Percentiles rank a stretch among this genome's conserved stretches.
These are phyloP conservation scores for Cryphonectria parasitica DNA, from an alignment of 2,329 filamentous ascomycete genomes.

Conservation along the genomic window DNA sequence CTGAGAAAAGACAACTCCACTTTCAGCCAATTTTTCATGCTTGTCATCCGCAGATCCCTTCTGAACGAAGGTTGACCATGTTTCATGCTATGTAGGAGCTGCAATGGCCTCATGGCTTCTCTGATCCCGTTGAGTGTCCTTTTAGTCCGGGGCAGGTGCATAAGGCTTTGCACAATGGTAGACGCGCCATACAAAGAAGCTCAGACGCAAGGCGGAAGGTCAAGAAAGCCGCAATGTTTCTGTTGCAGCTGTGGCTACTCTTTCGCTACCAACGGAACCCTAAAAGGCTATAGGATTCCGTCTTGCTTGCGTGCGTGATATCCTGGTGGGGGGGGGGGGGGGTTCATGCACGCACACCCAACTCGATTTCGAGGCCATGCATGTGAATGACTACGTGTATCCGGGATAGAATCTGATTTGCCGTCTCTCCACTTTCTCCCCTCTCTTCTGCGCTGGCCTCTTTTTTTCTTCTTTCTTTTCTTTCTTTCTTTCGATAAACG, in stretches of 20 bases:
- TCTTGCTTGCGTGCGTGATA: neutral
- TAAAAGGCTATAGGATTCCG: neutral
- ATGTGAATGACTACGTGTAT: conserved; percentile 5
- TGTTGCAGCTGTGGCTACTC: neutral
- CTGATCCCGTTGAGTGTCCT: neutral
- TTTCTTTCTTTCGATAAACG: too few relatives aligned
- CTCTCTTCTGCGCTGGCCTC: neutral
- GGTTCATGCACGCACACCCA: neutral
- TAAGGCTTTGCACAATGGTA: neutral
- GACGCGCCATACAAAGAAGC: neutral
- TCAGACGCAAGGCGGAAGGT: neutral
- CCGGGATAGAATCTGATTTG: neutral
- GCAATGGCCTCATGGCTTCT: neutral
- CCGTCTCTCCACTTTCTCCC: neutral
- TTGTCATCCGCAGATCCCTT: conserved; percentile 6
- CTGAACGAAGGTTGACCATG: neutral
- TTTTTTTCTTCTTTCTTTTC: too few relatives aligned
- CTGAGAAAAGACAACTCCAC: neutral
- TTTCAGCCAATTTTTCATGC: neutral
- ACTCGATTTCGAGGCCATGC: neutral
- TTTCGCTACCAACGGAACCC: neutral
- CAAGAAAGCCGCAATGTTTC: neutral
- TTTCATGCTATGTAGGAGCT: neutral
- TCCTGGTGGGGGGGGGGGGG: neutral
- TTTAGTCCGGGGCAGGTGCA: neutral